Evolutionary conservation across 139 green algal genomes (phyloP), one percentile per base, ranked within the genome.

Genomic region (Chlorella sp.): DNA sequence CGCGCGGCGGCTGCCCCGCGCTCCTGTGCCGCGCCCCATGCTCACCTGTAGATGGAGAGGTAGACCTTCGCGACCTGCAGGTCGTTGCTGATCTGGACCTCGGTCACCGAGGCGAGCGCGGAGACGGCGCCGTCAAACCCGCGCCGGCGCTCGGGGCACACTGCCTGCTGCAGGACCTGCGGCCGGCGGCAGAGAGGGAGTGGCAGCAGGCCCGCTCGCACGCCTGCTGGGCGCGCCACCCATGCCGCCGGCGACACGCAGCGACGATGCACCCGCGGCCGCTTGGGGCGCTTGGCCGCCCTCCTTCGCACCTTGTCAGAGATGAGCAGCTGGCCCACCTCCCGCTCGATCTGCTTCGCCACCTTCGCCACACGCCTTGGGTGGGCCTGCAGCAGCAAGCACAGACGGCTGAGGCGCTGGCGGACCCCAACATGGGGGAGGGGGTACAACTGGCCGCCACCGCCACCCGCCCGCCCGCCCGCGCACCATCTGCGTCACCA

Each of bases 81-180:
- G 87, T 98, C 94, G 45, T 89, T 90, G 25, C 90, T 94, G 12
- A 98, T 65, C 27, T 93, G 83, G 3, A 97, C 90, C 50, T 97
- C 84, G 15, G 92, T 97, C 51, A 98, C 86, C 50, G 68, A 89
- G 41, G 91, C 91, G 14, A 98, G 77, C 29, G 89, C 92, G 8
- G 89, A 93, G 31, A 97, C 38, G 21, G 83, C 72, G 33, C 69
- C 82, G 66, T 93, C 83, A 40, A 84, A 66, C 27, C 93, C 84
- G n/a, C 83, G 42, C 11, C 69, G 60, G 17, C 84, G 79, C 69
- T 98, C 93, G 15, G 94, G 94, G 63, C 84, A 91, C 21, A 98
- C 81, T 27, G 92, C 92, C 14, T 77, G 67, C 45, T 90, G 85
- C 29, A 97, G 65, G 8, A 95, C 88, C 89, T 95, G 83, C 50